phyloP scores from a whole-genome alignment of 805 yeast species.

The Candida maris region DNA sequence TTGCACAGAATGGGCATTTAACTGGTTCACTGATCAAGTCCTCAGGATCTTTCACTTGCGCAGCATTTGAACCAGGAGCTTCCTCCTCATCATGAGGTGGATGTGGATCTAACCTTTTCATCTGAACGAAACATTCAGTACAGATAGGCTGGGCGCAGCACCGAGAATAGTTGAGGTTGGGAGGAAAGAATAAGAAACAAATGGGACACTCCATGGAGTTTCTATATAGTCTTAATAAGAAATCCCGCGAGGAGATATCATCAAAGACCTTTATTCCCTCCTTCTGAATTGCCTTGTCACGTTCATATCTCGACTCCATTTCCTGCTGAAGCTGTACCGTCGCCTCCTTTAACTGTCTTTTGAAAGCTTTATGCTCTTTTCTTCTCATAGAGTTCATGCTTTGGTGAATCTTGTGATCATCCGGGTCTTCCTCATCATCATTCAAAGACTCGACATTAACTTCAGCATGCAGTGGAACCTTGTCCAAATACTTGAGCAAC shows the following conservation, averaged over 20 bases:
- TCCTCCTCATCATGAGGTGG: slow-evolving; percentile 71
- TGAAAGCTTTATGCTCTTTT: slow-evolving; percentile 44
- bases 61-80: slow-evolving; percentile 15
- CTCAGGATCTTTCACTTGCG: slow-evolving; percentile 44
- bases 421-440: slow-evolving; percentile 59
- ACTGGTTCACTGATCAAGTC: slow-evolving; percentile 82
- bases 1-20: slow-evolving; percentile 90
- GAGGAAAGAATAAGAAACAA: slow-evolving; percentile 84
- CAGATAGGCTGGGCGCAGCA: slow-evolving; percentile 95
- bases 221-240: slow-evolving; percentile 60
- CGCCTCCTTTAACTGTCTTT: slow-evolving; percentile 38
- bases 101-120: slow-evolving; percentile 88
- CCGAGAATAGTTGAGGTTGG: slow-evolving; percentile 68
- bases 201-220: slow-evolving; percentile 86
- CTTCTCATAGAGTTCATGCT: slow-evolving; percentile 44
- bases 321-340: slow-evolving; percentile 35
- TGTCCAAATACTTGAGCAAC: slow-evolving; percentile 48
- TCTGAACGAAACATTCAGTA: slow-evolving; percentile 95
- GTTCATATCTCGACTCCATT: slow-evolving; percentile 31
- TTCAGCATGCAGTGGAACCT: slow-evolving; percentile 54
- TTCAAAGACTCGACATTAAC: slow-evolving; percentile 41
- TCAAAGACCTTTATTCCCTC: slow-evolving; percentile 27
- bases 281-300: slow-evolving; percentile 26
- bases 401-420: slow-evolving; percentile 55
- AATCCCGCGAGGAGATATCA: slow-evolving; percentile 38